Base-by-base conservation (phyloP, 371 early-diverging fungal genomes). In the Mucor mucedo region DNA sequence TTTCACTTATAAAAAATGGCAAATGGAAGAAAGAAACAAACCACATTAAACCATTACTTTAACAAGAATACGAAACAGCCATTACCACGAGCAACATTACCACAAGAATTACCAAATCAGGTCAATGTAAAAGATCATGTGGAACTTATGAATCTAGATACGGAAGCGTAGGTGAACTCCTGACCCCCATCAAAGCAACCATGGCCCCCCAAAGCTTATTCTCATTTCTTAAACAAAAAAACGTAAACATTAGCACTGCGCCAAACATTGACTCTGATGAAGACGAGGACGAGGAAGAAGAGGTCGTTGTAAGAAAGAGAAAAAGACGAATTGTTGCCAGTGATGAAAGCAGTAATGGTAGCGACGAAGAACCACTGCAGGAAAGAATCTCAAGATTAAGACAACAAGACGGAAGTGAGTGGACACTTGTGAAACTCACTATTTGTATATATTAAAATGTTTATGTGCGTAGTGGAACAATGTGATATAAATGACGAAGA, bases 401-500 rank as follows among this genome's bases (percentile, higher is more conserved):
- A 10, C 32, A 50, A 30, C 21, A 21, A 21, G 21, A 21, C 21
- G 21, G 14, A 39, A 29, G 32, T 16, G 16, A 49, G 29, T 38
- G n/a, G 13, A 30, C n/a, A 13, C 13, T 6, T 29, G n/a, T 28
- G 39, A 49, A 42, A 42, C n/a, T 14, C 4, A 11, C 44, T 14
- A 42, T 14, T 42, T 42, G 30, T 50, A 50, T 10, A 30, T 29
- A 50, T 50, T 50, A 50, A 50, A 30, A 10, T 10, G 13, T 30
- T 50, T 30, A 21, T 21, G 21, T 21, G 21, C 21, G 10, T 30
- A 50, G 32, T 30, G 32, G 50, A 50, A 21, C 50, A 50, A 50
- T 32, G 32, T 50, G 33, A 44, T 28, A 50, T 50, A 30, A 10
- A 30, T 50, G 50, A 50, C 50, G 50, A 50, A 30, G 50, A 50